A percentile compares a stretch with the other conserved stretches of the same genome.
Evolutionary conservation across 495 filamentous ascomycete genomes (phyloP).

Genomic region (Mytilinidion resinicola): DNA sequence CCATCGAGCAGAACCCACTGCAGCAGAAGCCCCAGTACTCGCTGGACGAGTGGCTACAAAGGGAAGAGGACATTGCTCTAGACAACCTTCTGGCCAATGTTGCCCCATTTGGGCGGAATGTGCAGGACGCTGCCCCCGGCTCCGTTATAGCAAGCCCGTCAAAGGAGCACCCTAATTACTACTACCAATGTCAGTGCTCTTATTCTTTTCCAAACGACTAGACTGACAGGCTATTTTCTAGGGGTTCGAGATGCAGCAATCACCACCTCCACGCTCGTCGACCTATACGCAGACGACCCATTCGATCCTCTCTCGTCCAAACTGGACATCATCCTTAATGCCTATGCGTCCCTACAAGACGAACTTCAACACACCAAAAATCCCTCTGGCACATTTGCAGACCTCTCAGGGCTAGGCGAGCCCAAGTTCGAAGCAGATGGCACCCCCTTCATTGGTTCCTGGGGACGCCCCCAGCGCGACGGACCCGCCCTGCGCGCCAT

Average conservation of each 20-base stretch:
- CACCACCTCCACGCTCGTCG: conserved; percentile 28
- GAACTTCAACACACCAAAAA: conserved; percentile 36
- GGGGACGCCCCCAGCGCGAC: conserved; percentile 60
- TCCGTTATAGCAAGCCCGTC: conserved; percentile 33
- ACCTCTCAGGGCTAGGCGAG: conserved; percentile 52
- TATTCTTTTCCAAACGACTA: neutral
- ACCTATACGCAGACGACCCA: conserved; percentile 28
- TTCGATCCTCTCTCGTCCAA: conserved; percentile 13
- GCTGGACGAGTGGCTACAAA: conserved; percentile 28
- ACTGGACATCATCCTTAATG: conserved; percentile 23
- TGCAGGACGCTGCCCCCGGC: conserved; percentile 17
- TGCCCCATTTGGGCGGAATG: conserved; percentile 29
- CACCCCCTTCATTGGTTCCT: conserved; percentile 48
- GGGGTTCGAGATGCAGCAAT: conserved; percentile 36
- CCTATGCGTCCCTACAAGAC: conserved; percentile 24
- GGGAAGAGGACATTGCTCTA: conserved; percentile 28
- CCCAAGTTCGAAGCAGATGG: conserved; percentile 55
- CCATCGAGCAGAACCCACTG: neutral
- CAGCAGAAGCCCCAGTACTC: conserved; percentile 10
- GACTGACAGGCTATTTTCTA: conserved; percentile 1
- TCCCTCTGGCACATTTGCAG: conserved; percentile 48
- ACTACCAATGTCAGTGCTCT: conserved; percentile 29
- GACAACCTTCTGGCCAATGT: conserved; percentile 31
- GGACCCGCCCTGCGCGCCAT: conserved; percentile 50
- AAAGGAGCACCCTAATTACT: conserved; percentile 31